These are phyloP conservation scores for Myrica gale DNA, from an alignment of 306 rosid genomes.

Conservation along the genomic window DNA sequence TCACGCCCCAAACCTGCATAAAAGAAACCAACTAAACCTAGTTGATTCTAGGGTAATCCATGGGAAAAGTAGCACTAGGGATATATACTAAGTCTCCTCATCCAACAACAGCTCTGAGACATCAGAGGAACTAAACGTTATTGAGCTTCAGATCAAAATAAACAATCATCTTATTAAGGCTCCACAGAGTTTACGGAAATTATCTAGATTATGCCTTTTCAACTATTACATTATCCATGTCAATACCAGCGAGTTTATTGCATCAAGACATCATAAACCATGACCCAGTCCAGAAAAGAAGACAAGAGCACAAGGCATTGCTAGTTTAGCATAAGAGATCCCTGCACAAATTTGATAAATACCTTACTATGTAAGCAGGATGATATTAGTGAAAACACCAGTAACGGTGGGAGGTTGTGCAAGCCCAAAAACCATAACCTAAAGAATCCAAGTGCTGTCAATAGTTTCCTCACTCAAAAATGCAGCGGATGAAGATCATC, in stretches of 20 bases:
- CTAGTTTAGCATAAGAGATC: background rate
- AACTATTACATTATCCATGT: background rate
- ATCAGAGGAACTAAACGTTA: background rate
- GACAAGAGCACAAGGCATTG: background rate
- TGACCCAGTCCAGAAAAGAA: background rate
- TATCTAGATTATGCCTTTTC: background rate
- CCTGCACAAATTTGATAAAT: background rate
- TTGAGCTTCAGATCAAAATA: background rate
- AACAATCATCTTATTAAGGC: background rate
- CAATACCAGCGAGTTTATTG: background rate
- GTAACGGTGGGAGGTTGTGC: background rate
- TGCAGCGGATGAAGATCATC: background rate
- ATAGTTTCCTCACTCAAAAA: background rate
- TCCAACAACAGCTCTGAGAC: background rate
- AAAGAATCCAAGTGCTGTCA: background rate
- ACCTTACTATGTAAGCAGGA: background rate
- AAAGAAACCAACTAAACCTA: conserved; percentile 57
- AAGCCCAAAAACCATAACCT: background rate
- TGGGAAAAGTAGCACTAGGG: conserved; percentile 21
- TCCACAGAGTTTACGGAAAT: background rate
- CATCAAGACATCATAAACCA: background rate
- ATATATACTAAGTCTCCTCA: conserved; percentile 6
- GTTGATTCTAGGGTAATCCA: conserved; percentile 35
- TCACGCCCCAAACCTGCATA: conserved; percentile 64
- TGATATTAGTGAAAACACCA: background rate